Evolutionary conservation across 306 rosid genomes (phyloP), one percentile per base, ranked within the genome.

Genomic region (Rosa persica): DNA sequence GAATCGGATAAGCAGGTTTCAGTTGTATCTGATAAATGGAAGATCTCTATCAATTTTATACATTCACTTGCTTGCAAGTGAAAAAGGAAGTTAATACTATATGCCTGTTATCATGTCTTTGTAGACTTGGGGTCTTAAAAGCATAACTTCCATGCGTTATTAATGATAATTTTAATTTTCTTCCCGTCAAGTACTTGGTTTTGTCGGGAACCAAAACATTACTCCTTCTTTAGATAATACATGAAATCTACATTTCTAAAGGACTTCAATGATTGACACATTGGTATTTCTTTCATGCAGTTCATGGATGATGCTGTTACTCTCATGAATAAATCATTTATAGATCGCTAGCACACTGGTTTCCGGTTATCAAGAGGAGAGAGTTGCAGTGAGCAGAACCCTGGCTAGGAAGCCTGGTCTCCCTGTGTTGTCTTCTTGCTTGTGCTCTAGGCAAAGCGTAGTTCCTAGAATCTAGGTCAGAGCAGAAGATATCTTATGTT

Each of bases 251-350:
- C 16, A 25, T 30, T 74, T 73, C 40, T n/a, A 15, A 3, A 57
- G 52, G 23, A 40, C 78, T 8, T 57, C 9, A 4, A 0, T 57
- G 36, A 42, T 69, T 40, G 58, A 68, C 13, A 25, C 23, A 77
- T 40, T 43, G 61, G 20, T 69, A 38, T 78, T 78, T 71, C 72
- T 84, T 43, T 85, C 23, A n/a, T 85, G 91, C 93, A 94, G 98
- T 86, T 92, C 88, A 88, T 94, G 98, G 98, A 94, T 70, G 90
- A 88, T 2, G 98, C 98, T 0, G 96, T 94, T 70, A 87, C 81
- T 72, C 97, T 94, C 48, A 94, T 94, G 98, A 89, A 94, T 81
- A 94, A 90, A 82, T 92, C 98, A 36, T 94, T 92, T 68, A 87
- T 90, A 71, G 98, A 94, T 79, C 97, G 94, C 57, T 94, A 84